Evolutionary conservation across 495 filamentous ascomycete genomes (phyloP), one percentile per base, ranked within the genome.

Genomic region (Podospora anserina): DNA sequence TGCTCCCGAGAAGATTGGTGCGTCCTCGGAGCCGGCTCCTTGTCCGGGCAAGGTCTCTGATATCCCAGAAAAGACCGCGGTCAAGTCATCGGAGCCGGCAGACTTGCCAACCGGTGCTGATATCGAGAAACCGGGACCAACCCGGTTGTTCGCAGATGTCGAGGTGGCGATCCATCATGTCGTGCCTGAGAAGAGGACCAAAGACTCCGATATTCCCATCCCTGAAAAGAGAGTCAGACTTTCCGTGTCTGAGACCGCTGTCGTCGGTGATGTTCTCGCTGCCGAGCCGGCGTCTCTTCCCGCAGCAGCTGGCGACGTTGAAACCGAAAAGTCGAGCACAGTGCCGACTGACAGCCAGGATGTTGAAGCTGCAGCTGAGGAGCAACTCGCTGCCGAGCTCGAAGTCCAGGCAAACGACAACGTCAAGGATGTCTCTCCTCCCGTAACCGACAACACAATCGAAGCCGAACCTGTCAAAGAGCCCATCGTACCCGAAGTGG

Each of bases 331-430:
- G 9, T 26, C 20, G 9, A 44, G 5, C n/a, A 28, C 16, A 4
- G 49, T 18, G 27, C 28, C n/a, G 34, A 59, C 11, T 55, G 19
- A 23, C 2, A n/a, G 57, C 39, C 56, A 55, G 15, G 32, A 61
- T 23, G 32, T 5, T 5, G 23, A 23, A 53, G 19, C 20, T 26
- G n/a, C 28, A 26, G 39, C 27, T 32, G 63, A 56, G 6, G 26
- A n/a, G 11, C 56, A 54, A 64, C 49, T 61, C n/a, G 65, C 56
- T 4, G n/a, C 44, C 26, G 56, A 66, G 63, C 63, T 61, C 20
- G 30, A 34, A 5, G 34, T 62, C 18, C 63, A 66, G 30, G 20
- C 28, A 9, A 57, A 56, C 4, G 39, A 61, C 6, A 16, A 55
- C 13, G 49, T 68, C 1, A 32, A 63, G 28, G 19, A 67, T 27